Evolutionary conservation across 1,139 yeast species (phyloP).

Genomic region (Geotrichum phurueaensis): DNA sequence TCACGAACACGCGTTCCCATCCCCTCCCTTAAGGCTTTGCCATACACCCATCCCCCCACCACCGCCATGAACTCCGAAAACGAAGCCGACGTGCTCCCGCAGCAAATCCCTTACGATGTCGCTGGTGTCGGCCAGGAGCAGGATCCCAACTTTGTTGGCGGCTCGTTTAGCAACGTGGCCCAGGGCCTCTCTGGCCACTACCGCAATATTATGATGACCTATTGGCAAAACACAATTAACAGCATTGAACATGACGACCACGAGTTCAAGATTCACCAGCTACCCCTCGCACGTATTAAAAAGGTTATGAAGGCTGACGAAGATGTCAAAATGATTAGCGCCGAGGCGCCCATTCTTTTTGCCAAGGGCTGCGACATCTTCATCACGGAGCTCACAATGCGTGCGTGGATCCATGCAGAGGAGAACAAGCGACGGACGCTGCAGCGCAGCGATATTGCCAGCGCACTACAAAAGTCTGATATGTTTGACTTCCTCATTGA

Average conservation of each 20-base stretch:
- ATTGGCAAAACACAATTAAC: slow-evolving; percentile 90
- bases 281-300: slow-evolving; percentile 90
- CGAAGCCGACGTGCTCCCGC: slow-evolving; percentile 8
- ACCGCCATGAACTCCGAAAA: slow-evolving; percentile 8
- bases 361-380: slow-evolving; percentile 97
- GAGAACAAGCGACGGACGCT: slow-evolving; percentile 89
- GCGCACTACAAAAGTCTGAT: slow-evolving; percentile 88
- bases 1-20: background rate
- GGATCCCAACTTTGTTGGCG: slow-evolving; percentile 16
- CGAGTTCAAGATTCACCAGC: slow-evolving; percentile 88
- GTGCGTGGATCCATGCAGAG: slow-evolving; percentile 98
- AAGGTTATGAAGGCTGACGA: slow-evolving; percentile 97
- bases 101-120: slow-evolving; percentile 17
- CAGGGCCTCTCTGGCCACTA: slow-evolving; percentile 83
- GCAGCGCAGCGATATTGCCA: slow-evolving; percentile 91
- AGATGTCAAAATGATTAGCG: slow-evolving; percentile 94
- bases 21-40: background rate
- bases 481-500: slow-evolving; percentile 96
- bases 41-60: background rate
- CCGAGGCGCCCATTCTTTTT: slow-evolving; percentile 94
- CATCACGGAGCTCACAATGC: slow-evolving; percentile 92
- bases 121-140: slow-evolving; percentile 15
- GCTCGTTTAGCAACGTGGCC: slow-evolving; percentile 74
- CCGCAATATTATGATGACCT: slow-evolving; percentile 84
- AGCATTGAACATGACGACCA: slow-evolving; percentile 84